Evolutionary conservation across 495 filamentous ascomycete species (phyloP), one percentile per base, ranked within the genome.

Genomic region (Xanthoparmelia taractica): DNA sequence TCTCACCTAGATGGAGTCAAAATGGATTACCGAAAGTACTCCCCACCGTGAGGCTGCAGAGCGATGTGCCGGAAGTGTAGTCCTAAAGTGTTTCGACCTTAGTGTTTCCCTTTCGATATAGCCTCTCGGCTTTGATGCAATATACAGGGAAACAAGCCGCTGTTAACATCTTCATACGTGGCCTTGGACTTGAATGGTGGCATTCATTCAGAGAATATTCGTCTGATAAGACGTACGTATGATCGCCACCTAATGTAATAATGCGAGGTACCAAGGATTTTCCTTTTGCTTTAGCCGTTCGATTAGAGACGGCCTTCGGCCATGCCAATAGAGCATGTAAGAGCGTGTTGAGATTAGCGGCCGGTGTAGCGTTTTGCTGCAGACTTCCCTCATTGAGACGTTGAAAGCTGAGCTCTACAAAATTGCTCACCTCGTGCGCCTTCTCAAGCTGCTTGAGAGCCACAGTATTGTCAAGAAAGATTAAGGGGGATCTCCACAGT

Each of bases 401-500:
- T 13, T 17, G 20, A 36, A 20, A 13, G 10, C 23, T 8, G 36
- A 37, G 5, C 61, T 57, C 11, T 17, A 18, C 27, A 17, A 48
- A 6, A 43, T 60, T 18, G 58, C 71, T 50, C 45, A 75, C 76
- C 71, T 75, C 73, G 63, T 81, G 79, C 8, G 75, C 73, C 27
- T 74, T 70, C 65, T 78, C 74, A 10, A 82, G 70, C 67, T 83
- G 80, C 63, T 76, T 76, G 59, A 83, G 60, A 15, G 80, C 80
- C 23, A 80, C 69, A 0, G 77, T 80, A 68, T 83, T 82, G 64
- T 83, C 80, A 34, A 82, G 57, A 65, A 77, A 76, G 2, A 80
- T 82, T 58, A 83, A 62, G 2, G 78, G 79, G 76, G 78, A 71
- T 83, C 78, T 11, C 79, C 80, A 62, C 80, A 83, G 63, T 83